Base-by-base conservation (phyloP, 371 early-diverging fungal genomes). In the Syncephalis plumigaleata region DNA sequence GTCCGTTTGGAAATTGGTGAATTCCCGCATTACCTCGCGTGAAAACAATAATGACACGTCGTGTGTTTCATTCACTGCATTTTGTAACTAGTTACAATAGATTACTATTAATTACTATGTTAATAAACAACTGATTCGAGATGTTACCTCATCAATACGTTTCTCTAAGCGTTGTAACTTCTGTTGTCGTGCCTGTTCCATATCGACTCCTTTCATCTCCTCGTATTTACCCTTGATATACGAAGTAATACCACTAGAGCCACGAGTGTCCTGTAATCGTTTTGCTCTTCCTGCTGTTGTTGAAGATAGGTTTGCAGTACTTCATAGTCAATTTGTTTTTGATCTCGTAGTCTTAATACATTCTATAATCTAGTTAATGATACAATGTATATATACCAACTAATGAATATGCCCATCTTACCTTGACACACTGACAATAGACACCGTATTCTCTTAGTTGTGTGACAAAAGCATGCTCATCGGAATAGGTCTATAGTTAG, bases 311-410 rank as follows among this genome's bases (percentile, higher is more conserved):
- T 74, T 0, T 80, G 68, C 21, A 92, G 66, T 39, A 87, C 93
- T 62, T 93, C 93, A 61, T 73, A 79, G 64, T 93, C 94, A 3
- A 91, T 63, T 56, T 92, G 93, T 60, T 91, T 92, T 61, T 91
- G 90, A 61, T 92, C 94, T 11, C 93, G 69, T 40, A 79, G 53
- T 52, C 81, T 84, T 23, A 93, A 64, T 9, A 85, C 60, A 52
- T 78, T 79, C 82, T 84, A 59, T n/a, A 23, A 40, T 21, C 18
- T 36, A 23, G 49, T 17, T 16, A 23, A 39, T 31, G 9, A 42
- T 31, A 13, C 23, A 17, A 18, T 42, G 27, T 26, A 36, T 36
- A 42, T 39, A 1, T 17, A 20, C 16, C 20, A 20, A 44, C 17
- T 39, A 49, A 55, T 24, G n/a, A 39, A 18, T 26, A 62, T 61